A percentile compares a stretch with the other conserved stretches of the same genome.
Conservation (phyloP, 2,329 filamentous ascomycete species). For the Colletotrichum sansevieriae region DNA sequence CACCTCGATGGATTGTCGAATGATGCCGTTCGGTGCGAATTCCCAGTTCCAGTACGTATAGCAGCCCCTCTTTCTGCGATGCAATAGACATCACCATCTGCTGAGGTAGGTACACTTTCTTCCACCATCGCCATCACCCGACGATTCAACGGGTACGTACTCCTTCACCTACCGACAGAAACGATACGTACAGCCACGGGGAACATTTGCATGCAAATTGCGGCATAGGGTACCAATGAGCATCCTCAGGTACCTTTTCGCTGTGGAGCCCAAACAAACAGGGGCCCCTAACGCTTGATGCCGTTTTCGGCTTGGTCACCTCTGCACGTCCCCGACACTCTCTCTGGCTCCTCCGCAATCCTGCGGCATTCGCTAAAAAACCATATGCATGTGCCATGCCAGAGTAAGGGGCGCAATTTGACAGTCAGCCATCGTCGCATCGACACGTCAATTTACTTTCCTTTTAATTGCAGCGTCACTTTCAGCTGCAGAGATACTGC, state of each 20-base stretch:
- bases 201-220: neutral
- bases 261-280: conserved; percentile 17
- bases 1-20: neutral
- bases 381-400: conserved; percentile 32
- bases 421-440: conserved; percentile 19
- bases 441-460: neutral
- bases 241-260: conserved; percentile 23
- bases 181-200: conserved; percentile 5
- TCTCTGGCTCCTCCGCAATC: conserved; percentile 1
- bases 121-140: no score
- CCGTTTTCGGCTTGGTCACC: neutral
- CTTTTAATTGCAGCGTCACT: conserved; percentile 11
- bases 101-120: neutral
- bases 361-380: conserved; percentile 25
- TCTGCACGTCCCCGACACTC: conserved; percentile 23
- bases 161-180: neutral
- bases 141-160: no score
- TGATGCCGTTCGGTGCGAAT: neutral
- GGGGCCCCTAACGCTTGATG: neutral
- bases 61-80: neutral
- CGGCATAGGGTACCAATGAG: conserved; percentile 21
- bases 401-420: conserved; percentile 32
- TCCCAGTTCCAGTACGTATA: conserved; percentile 1
- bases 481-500: no score
- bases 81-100: conserved; percentile 11